Conservation (phyloP, 2,329 filamentous ascomycete genomes). For the Akanthomyces muscarius region DNA sequence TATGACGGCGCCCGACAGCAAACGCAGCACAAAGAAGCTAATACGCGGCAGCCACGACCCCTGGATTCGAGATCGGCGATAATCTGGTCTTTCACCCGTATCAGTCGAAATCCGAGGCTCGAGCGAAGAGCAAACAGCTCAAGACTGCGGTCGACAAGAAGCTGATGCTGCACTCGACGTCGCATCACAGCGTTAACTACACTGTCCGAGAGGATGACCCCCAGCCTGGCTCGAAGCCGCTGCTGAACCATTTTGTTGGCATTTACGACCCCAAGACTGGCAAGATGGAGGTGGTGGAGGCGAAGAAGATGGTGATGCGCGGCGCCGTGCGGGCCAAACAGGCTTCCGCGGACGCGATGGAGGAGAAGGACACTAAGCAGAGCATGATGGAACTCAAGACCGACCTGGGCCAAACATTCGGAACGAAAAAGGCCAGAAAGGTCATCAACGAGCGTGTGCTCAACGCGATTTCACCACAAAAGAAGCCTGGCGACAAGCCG, state of each 20-base stretch:
- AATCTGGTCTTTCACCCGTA: slow-evolving; percentile 46
- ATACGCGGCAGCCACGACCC: slow-evolving; percentile 30
- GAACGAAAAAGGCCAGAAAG: slow-evolving; percentile 82
- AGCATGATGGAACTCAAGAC: slow-evolving; percentile 59
- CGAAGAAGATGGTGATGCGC: slow-evolving; percentile 60
- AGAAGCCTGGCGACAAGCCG: slow-evolving; percentile 33
- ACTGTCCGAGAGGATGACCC: slow-evolving; percentile 48
- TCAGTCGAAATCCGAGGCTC: slow-evolving; percentile 35
- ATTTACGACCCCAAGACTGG: slow-evolving; percentile 59
- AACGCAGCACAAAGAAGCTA: slow-evolving; percentile 18
- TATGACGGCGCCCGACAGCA: slow-evolving; percentile 28
- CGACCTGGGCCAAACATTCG: slow-evolving; percentile 72
- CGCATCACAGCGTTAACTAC: slow-evolving; percentile 56
- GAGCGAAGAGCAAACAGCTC: slow-evolving; percentile 35
- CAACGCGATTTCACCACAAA: slow-evolving; percentile 61
- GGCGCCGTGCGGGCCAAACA: slow-evolving; percentile 55
- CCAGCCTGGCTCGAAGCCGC: slow-evolving; percentile 27
- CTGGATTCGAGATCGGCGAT: slow-evolving; percentile 35
- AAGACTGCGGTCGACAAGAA: slow-evolving; percentile 42
- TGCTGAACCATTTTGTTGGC: slow-evolving; percentile 61
- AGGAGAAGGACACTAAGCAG: slow-evolving; percentile 36
- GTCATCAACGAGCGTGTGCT: slow-evolving; percentile 64
- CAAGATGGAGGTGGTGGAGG: slow-evolving; percentile 57
- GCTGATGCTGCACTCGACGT: slow-evolving; percentile 54
- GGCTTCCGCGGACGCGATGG: slow-evolving; percentile 45